A percentile compares a stretch with the other conserved stretches of the same genome.
phyloP scores from a whole-genome alignment of 768 basidiomycete species.

The Mycena indigotica region DNA sequence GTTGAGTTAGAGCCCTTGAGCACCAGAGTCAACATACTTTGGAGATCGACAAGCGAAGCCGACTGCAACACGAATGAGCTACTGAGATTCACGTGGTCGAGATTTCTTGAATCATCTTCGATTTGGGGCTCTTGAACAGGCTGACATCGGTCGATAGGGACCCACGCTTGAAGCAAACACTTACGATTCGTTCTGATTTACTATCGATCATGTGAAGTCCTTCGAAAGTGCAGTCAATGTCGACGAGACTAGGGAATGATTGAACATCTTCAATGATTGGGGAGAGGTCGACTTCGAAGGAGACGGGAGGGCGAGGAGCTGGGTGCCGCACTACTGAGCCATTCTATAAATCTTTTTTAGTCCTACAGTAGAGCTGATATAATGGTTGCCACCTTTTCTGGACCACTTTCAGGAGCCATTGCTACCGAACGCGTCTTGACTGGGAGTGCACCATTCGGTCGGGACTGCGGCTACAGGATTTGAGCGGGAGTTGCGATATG shows the following conservation, averaged over 20 bases:
- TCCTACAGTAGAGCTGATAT: background rate
- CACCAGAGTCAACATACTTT: background rate
- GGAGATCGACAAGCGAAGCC: slow-evolving; percentile 14
- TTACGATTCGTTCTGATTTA: slow-evolving; percentile 6
- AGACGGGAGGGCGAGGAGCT: slow-evolving; percentile 7
- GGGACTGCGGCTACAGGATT: slow-evolving; percentile 11
- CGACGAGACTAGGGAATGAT: slow-evolving; percentile 22
- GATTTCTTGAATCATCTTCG: slow-evolving; percentile 20
- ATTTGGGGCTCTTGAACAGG: no score
- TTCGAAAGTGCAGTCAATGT: slow-evolving; percentile 21
- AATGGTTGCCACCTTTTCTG: slow-evolving; percentile 3
- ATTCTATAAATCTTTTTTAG: background rate
- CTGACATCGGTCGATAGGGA: no score
- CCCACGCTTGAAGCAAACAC: background rate
- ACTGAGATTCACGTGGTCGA: slow-evolving; percentile 26
- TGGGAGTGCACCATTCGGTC: slow-evolving; percentile 10
- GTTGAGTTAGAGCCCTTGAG: background rate
- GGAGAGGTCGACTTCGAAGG: slow-evolving; percentile 37
- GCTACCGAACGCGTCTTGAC: slow-evolving; percentile 1
- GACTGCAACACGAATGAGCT: slow-evolving; percentile 21
- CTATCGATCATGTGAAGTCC: slow-evolving; percentile 18
- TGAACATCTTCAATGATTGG: slow-evolving; percentile 40
- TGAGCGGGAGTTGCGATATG: background rate
- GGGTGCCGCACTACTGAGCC: background rate
- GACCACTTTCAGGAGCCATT: slow-evolving; percentile 7